A percentile compares a stretch with the other conserved stretches of the same genome.
These are phyloP conservation scores for Bruguiera sexangula DNA, from an alignment of 345 rosid genomes.

Conservation along the genomic window DNA sequence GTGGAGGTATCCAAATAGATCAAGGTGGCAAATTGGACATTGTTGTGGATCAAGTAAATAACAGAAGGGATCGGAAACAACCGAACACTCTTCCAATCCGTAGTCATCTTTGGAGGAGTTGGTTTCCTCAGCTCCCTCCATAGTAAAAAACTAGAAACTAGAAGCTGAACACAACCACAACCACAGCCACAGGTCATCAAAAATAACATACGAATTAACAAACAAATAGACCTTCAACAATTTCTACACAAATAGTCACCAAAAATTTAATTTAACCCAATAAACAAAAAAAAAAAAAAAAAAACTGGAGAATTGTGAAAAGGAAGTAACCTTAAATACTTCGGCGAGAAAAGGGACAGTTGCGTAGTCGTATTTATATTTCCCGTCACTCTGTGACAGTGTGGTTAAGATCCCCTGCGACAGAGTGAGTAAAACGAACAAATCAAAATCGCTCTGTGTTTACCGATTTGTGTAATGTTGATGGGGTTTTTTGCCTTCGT, in stretches of 20 bases:
- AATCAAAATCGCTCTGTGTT: no score
- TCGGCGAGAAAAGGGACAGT: constrained; percentile 96
- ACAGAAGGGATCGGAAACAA: constrained; percentile 82
- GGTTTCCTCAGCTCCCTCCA: constrained; percentile 57
- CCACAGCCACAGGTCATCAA: not conserved
- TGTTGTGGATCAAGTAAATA: constrained; percentile 83
- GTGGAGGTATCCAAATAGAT: constrained; percentile 90
- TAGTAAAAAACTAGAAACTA: constrained; percentile 72
- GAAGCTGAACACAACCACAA: constrained; percentile 43
- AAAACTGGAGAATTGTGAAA: not conserved
- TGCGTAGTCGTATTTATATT: constrained; percentile 81
- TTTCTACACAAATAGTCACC: not conserved
- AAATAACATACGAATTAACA: not conserved
- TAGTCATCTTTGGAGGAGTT: constrained; percentile 63
- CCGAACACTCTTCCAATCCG: constrained; percentile 80
- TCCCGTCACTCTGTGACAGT: constrained; percentile 79
- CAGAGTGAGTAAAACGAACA: not conserved
- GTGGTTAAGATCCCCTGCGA: constrained; percentile 85
- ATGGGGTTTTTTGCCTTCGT: not conserved
- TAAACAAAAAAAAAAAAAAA: no score
- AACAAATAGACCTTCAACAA: not conserved
- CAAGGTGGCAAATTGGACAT: constrained; percentile 91
- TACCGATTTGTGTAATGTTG: not conserved
- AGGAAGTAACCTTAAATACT: constrained; percentile 68
- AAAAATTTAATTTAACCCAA: not conserved